A percentile compares a stretch with the other conserved stretches of the same genome.
phyloP scores from a whole-genome alignment of 2,329 filamentous ascomycete species.

The Ascocoryne sarcoides region DNA sequence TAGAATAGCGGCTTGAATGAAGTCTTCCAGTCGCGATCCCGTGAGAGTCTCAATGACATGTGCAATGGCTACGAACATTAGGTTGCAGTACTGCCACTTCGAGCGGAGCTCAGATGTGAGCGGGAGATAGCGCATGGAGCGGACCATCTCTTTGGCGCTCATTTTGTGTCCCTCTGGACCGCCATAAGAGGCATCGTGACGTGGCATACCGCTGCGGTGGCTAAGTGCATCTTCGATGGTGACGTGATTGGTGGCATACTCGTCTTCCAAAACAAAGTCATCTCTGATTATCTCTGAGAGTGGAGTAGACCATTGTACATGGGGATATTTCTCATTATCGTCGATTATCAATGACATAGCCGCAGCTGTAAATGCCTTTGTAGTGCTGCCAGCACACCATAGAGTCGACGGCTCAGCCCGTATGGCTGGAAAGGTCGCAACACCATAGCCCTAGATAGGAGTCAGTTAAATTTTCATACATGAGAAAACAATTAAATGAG shows the following conservation, averaged over 20 bases:
- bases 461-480: slow-evolving; percentile 18
- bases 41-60: slow-evolving; percentile 37
- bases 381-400: slow-evolving; percentile 46
- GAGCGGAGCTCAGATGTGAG: slow-evolving; percentile 35
- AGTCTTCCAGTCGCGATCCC: slow-evolving; percentile 30
- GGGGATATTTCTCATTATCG: slow-evolving; percentile 28
- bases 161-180: too few species aligned
- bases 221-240: slow-evolving; percentile 45
- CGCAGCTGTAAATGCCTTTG: slow-evolving; percentile 44
- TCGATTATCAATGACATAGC: slow-evolving; percentile 40
- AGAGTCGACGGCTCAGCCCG: slow-evolving; percentile 38
- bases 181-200: too few species aligned
- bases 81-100: slow-evolving; percentile 40
- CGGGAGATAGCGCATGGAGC: slow-evolving; percentile 38
- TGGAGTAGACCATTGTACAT: slow-evolving; percentile 34
- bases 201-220: slow-evolving; percentile 42
- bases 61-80: slow-evolving; percentile 37
- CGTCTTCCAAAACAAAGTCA: slow-evolving; percentile 42
- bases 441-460: slow-evolving; percentile 29
- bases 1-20: slow-evolving; percentile 35
- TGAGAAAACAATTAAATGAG: slow-evolving; percentile 26
- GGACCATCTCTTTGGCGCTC: too few species aligned
- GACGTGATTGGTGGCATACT: slow-evolving; percentile 37
- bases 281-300: slow-evolving; percentile 40
- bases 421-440: slow-evolving; percentile 29